Evolutionary conservation across 257 asterid species (phyloP), one percentile per base, ranked within the genome.

Genomic region (Paulownia fortunei): DNA sequence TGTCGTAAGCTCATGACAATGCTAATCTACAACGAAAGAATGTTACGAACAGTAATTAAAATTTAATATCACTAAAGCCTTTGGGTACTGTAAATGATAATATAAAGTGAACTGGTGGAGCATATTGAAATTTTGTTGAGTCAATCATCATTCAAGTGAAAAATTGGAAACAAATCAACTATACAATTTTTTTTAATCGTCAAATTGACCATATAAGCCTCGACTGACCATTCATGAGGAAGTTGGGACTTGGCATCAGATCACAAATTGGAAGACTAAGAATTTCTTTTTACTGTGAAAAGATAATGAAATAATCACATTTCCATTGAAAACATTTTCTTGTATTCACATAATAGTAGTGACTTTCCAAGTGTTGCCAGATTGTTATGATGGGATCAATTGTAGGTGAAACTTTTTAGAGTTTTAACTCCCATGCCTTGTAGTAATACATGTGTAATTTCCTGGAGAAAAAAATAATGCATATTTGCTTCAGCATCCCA

Each of bases 401-500:
- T 9, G 49, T 41, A n/a, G 19, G n/a, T 51, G 68, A 19, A 24
- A 10, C n/a, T 51, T 71, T 71, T 12, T 13, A 8, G 44, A 26
- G n/a, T 46, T 34, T 16, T 11, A 23, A 24, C 71, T 58, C 74
- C 24, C 59, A 21, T 52, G 75, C 49, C 41, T 41, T 61, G 8
- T 63, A 70, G 55, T 24, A 19, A 39, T n/a, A 37, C 46, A 27
- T 30, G 19, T 55, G 8, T 58, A 75, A 61, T 69, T 55, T 30
- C 65, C 56, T 26, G 26, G 11, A 59, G 36, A 18, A 16, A 1
- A 18, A 47, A 24, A 67, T 32, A 7, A 46, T 15, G 37, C 21
- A 63, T 15, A 62, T 63, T 76, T 71, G 34, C 74, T 63, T 70
- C 34, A 77, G 59, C 54, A 58, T 66, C 76, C 37, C 11, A 23